phyloP scores from a whole-genome alignment of 371 early-diverging fungal species.

The Phascolomyces articulosus region DNA sequence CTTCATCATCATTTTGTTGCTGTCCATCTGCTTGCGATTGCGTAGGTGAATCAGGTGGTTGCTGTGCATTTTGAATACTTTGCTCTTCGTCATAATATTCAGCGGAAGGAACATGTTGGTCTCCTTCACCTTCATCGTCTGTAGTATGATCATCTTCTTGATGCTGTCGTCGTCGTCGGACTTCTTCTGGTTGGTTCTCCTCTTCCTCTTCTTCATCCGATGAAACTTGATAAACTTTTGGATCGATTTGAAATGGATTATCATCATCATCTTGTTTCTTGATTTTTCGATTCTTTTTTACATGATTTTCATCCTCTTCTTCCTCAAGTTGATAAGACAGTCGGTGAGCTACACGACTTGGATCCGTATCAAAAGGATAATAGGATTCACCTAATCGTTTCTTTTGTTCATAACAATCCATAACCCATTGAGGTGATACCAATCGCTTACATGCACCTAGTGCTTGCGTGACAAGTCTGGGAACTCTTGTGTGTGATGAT shows the following conservation, averaged over 20 bases:
- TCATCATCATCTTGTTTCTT: conserved; percentile 1
- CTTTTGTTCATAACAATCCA: conserved; percentile 14
- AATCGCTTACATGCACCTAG: conserved; percentile 14
- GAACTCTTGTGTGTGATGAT: neutral
- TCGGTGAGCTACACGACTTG: neutral
- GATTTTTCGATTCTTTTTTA: too few relatives aligned
- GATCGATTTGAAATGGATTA: conserved; percentile 10
- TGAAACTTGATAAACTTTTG: neutral
- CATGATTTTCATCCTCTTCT: neutral
- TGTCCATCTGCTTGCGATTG: neutral
- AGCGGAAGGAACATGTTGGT: too few relatives aligned
- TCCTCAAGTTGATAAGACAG: neutral
- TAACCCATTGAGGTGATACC: conserved; percentile 16
- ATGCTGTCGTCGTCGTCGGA: too few relatives aligned
- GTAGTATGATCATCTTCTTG: too few relatives aligned
- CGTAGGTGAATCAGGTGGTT: neutral
- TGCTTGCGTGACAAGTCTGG: conserved; percentile 16
- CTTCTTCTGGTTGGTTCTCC: too few relatives aligned
- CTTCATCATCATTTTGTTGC: neutral
- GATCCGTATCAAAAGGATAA: conserved; percentile 20
- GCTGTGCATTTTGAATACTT: too few relatives aligned
- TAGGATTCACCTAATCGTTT: conserved; percentile 11
- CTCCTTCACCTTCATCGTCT: too few relatives aligned
- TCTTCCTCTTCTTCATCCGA: conserved; percentile 12
- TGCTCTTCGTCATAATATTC: too few relatives aligned